Percentiles rank a stretch among this genome's conserved stretches.
Evolutionary conservation across 2,329 filamentous ascomycete species (phyloP).

Genomic region (Hymenoscyphus linearis): DNA sequence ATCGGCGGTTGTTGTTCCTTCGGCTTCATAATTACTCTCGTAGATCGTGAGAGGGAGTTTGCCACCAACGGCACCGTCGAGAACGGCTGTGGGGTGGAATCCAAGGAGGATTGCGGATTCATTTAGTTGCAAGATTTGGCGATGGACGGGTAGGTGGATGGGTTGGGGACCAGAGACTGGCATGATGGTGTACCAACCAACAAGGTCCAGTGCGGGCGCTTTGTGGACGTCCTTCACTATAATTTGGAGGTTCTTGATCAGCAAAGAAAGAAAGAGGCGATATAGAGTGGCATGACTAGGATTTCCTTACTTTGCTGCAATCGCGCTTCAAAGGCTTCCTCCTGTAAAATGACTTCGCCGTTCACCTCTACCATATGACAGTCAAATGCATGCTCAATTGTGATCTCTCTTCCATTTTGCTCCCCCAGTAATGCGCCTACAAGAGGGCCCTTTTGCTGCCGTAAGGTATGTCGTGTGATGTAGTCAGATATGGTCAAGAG

Average conservation of each 20-base stretch:
- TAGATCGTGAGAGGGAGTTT: constrained; percentile 88
- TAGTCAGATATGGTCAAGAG: constrained; percentile 96
- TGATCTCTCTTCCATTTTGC: constrained; percentile 85
- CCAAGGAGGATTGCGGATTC: constrained; percentile 81
- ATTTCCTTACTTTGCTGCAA: constrained; percentile 82
- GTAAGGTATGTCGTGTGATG: constrained; percentile 82
- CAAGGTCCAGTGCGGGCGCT: constrained; percentile 72
- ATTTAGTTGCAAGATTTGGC: constrained; percentile 72
- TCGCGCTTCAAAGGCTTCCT: constrained; percentile 68
- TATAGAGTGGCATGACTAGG: not conserved
- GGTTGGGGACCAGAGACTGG: constrained; percentile 64
- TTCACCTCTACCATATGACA: constrained; percentile 51
- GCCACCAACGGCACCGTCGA: constrained; percentile 57
- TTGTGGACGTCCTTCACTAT: constrained; percentile 87
- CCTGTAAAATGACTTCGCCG: constrained; percentile 58
- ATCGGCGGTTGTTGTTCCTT: constrained; percentile 42
- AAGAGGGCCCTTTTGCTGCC: constrained; percentile 68
- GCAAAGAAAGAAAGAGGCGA: not conserved
- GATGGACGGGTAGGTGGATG: constrained; percentile 67
- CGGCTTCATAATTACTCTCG: constrained; percentile 75
- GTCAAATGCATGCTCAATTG: constrained; percentile 89
- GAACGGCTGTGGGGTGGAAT: constrained; percentile 66
- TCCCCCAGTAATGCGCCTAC: constrained; percentile 86
- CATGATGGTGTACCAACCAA: constrained; percentile 87
- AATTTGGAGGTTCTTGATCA: constrained; percentile 5